Percentiles rank a stretch among this genome's conserved stretches.
Evolutionary conservation across 345 rosid genomes (phyloP).

Genomic region (Chamaenerion angustifolium): DNA sequence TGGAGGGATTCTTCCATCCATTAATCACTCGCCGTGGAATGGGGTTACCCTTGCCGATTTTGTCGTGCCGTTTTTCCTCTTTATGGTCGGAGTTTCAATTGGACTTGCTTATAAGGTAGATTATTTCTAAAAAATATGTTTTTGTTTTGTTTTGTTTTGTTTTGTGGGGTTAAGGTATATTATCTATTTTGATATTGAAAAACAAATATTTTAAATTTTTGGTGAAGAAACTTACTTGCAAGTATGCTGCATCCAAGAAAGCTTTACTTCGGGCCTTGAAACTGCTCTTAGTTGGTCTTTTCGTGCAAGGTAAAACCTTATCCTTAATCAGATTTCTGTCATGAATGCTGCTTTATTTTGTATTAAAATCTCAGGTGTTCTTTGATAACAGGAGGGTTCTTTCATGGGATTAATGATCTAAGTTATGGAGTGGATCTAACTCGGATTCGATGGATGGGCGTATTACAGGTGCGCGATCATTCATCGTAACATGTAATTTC

Average conservation of each 20-base stretch:
- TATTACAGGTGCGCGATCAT: constrained; percentile 47
- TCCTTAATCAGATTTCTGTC: too few species aligned
- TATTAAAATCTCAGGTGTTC: neutral
- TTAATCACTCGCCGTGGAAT: constrained; percentile 90
- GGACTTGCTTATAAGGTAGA: constrained; percentile 66
- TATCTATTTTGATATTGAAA: too few species aligned
- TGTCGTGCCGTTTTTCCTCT: constrained; percentile 86
- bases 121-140: too few species aligned
- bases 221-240: constrained; percentile 39
- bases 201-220: neutral
- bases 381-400: constrained; percentile 50
- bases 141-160: too few species aligned
- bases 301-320: constrained; percentile 53
- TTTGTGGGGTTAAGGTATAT: too few species aligned
- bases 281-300: constrained; percentile 47
- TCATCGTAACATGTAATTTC: neutral
- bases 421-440: constrained; percentile 49
- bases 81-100: constrained; percentile 77
- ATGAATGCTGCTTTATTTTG: too few species aligned
- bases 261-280: constrained; percentile 42
- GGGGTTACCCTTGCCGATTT: constrained; percentile 79
- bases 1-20: constrained; percentile 60
- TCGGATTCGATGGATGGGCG: constrained; percentile 60
- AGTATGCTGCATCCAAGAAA: constrained; percentile 46
- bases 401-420: constrained; percentile 52